phyloP scores from a whole-genome alignment of 2,329 filamentous ascomycete genomes.

The Pseudogymnoascus sp. region DNA sequence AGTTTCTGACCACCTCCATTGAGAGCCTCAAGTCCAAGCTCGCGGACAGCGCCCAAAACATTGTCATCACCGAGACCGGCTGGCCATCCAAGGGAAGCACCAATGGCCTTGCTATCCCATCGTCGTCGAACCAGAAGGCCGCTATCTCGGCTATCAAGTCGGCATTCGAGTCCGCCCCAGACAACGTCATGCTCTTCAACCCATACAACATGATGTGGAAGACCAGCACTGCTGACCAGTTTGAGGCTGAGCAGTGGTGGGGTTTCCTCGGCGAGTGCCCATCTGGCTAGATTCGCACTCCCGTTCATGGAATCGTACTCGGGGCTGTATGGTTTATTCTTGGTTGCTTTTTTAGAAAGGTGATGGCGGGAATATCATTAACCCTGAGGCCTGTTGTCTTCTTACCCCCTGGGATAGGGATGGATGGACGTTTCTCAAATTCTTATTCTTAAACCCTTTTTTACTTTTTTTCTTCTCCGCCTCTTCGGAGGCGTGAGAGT shows the following conservation, averaged over 20 bases:
- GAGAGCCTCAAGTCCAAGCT: conserved; percentile 36
- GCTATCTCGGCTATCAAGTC: conserved; percentile 59
- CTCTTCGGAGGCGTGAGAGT: background rate
- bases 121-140: conserved; percentile 53
- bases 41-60: conserved; percentile 42
- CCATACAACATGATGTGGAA: conserved; percentile 81
- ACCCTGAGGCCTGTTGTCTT: background rate
- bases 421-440: background rate
- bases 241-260: conserved; percentile 70
- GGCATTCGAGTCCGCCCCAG: conserved; percentile 44
- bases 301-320: background rate
- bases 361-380: background rate
- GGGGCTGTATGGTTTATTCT: background rate
- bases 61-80: conserved; percentile 74
- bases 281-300: conserved; percentile 18
- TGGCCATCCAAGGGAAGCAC: conserved; percentile 65
- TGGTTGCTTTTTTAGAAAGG: background rate
- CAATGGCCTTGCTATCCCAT: conserved; percentile 64
- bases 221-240: conserved; percentile 50
- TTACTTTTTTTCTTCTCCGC: background rate
- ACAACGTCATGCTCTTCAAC: conserved; percentile 63
- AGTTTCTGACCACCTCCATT: conserved; percentile 56
- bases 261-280: conserved; percentile 44
- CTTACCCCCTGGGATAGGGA: background rate
- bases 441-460: background rate